Evolutionary conservation across 192 early-diverging fungal species (phyloP).

Genomic region (Coemansia sp.): DNA sequence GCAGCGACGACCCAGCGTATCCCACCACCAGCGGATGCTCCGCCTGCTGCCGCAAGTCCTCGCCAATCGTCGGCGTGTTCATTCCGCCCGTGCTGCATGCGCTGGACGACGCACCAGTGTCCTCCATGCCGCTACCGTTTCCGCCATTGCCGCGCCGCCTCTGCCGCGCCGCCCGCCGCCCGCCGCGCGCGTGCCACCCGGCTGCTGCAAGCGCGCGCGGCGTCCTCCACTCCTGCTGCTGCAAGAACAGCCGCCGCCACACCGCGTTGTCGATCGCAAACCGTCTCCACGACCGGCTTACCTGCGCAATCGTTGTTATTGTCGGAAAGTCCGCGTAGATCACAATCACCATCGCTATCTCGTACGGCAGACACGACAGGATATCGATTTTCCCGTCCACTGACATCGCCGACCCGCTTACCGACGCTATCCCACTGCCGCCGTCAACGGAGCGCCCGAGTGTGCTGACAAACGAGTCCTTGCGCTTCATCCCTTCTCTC

Average conservation of each 20-base stretch:
- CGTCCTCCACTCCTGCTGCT: conserved; percentile 58
- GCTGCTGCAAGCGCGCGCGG: conserved; percentile 34
- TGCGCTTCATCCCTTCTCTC: conserved; percentile 36
- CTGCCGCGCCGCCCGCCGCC: neutral
- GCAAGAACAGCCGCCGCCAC: conserved; percentile 67
- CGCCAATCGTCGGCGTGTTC: conserved; percentile 33
- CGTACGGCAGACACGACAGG: conserved; percentile 66
- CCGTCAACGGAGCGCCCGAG: conserved; percentile 12
- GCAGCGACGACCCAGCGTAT: conserved; percentile 41
- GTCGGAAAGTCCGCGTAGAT: conserved; percentile 63
- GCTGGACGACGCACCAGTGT: conserved; percentile 6
- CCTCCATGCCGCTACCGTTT: too few species aligned
- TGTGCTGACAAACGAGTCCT: conserved; percentile 49
- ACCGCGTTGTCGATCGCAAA: conserved; percentile 69
- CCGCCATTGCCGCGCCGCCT: neutral
- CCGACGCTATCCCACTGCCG: neutral
- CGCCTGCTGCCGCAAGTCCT: conserved; percentile 7
- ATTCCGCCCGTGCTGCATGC: conserved; percentile 25
- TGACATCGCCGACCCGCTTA: neutral
- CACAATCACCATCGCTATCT: conserved; percentile 70
- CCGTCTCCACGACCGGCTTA: conserved; percentile 68
- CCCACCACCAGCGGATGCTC: conserved; percentile 28
- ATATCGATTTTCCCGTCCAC: conserved; percentile 55
- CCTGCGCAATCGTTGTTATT: conserved; percentile 60
- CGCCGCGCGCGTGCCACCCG: conserved; percentile 10